These are phyloP conservation scores for Colletotrichum coccodes DNA, from an alignment of 2,329 filamentous ascomycete genomes.

Conservation along the genomic window DNA sequence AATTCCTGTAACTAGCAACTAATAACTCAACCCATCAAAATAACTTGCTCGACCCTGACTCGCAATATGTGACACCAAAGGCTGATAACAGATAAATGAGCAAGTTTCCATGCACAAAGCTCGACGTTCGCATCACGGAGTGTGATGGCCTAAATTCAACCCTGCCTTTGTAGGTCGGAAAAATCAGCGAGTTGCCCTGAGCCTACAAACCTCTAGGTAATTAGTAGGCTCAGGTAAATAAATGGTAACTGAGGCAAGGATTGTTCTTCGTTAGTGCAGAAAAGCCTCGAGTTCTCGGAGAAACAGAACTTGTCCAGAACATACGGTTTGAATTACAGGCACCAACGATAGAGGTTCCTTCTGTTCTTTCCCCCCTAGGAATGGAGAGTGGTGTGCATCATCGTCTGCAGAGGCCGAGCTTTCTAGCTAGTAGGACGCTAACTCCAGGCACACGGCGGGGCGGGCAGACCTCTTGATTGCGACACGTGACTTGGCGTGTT, in stretches of 20 bases:
- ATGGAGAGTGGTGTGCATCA: neutral
- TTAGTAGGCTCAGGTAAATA: neutral
- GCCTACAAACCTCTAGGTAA: neutral
- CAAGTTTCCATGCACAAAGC: no score
- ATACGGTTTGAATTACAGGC: neutral
- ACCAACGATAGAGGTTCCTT: neutral
- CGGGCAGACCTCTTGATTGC: neutral
- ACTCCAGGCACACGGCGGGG: slow-evolving; percentile 20
- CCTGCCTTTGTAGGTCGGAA: neutral
- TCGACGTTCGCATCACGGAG: no score
- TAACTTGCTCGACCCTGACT: no score
- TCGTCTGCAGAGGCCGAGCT: neutral
- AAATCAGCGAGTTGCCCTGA: neutral
- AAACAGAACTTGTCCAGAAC: neutral
- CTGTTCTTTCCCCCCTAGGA: neutral
- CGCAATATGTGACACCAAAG: no score
- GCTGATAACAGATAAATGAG: neutral
- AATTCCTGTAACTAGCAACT: neutral
- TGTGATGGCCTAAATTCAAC: no score
- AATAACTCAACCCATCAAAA: neutral
- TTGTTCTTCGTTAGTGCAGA: no score
- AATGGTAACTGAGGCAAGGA: neutral
- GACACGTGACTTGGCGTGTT: slow-evolving; percentile 52
- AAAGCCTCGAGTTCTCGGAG: neutral
- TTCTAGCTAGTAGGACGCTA: neutral